Percentiles rank a stretch among this genome's conserved stretches.
Evolutionary conservation across 495 filamentous ascomycete genomes (phyloP).

Genomic region (Lineolata rhizophorae): DNA sequence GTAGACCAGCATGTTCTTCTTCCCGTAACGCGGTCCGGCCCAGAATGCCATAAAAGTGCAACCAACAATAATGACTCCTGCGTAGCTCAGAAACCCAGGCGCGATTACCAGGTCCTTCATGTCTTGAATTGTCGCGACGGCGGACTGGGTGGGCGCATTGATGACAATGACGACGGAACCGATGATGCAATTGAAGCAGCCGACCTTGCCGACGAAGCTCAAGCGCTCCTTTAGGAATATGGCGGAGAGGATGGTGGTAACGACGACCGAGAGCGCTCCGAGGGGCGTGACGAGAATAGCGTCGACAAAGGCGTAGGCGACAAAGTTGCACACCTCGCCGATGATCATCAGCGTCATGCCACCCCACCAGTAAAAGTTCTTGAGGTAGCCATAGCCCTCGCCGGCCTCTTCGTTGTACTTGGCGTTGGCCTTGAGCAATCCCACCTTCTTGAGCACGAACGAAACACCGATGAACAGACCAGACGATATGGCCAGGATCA

Average conservation of each 20-base stretch:
- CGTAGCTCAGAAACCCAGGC: conserved; percentile 70
- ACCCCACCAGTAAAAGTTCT: conserved; percentile 86
- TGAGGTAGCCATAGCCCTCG: conserved; percentile 94
- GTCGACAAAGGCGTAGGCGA: conserved; percentile 91
- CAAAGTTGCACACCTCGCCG: conserved; percentile 94
- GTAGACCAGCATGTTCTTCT: conserved; percentile 95
- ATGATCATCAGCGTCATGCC: conserved; percentile 97
- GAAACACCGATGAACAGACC: conserved; percentile 88
- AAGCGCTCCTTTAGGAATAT: conserved; percentile 93
- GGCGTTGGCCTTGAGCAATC: conserved; percentile 73
- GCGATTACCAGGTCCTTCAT: conserved; percentile 78
- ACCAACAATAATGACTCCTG: conserved; percentile 62
- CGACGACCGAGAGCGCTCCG: conserved; percentile 85
- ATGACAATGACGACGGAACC: conserved; percentile 84
- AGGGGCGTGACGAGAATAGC: conserved; percentile 90
- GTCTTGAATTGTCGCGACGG: conserved; percentile 73
- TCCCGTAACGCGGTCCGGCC: conserved; percentile 76
- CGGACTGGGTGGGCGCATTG: conserved; percentile 73
- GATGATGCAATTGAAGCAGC: conserved; percentile 86
- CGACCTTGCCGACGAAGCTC: conserved; percentile 88
- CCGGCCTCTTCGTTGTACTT: conserved; percentile 95
- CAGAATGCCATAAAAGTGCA: conserved; percentile 53
- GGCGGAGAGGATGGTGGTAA: conserved; percentile 79
- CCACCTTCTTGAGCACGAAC: conserved; percentile 89
- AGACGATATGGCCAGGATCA: conserved; percentile 67